A percentile compares a stretch with the other conserved stretches of the same genome.
phyloP scores from a whole-genome alignment of 495 filamentous ascomycete species.

The Lichenothelia convexa region DNA sequence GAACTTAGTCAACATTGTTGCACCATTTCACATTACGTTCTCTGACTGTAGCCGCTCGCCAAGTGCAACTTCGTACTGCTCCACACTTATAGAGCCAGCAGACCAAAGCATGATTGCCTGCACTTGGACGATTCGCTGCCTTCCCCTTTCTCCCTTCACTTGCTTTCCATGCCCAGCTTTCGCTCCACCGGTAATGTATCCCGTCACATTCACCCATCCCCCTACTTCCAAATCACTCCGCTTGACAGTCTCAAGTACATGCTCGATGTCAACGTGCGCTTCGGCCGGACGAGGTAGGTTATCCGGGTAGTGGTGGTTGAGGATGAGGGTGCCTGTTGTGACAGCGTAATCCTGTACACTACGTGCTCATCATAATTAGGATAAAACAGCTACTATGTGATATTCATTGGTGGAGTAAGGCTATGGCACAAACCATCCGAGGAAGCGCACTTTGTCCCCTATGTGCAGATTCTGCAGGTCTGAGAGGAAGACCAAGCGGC shows the following conservation, averaged over 20 bases:
- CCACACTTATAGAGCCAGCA: constrained; percentile 11
- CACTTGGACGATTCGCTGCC: constrained; percentile 1
- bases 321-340: constrained; percentile 35
- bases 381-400: constrained; percentile 1
- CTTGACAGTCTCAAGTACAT: constrained; percentile 46
- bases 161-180: background rate
- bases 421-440: constrained; percentile 65
- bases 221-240: constrained; percentile 49
- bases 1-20: too few species aligned
- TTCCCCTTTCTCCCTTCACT: background rate
- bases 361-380: too few species aligned
- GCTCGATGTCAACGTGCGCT: constrained; percentile 49
- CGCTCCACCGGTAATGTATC: constrained; percentile 41
- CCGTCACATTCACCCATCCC: constrained; percentile 83
- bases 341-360: constrained; percentile 57
- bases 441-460: constrained; percentile 69
- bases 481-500: constrained; percentile 48
- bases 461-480: constrained; percentile 33
- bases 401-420: background rate
- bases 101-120: constrained; percentile 16
- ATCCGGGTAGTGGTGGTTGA: constrained; percentile 56
- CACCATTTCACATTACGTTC: too few species aligned
- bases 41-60: too few species aligned
- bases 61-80: constrained; percentile 8
- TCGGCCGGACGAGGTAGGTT: too few species aligned